Evolutionary conservation across 2,329 filamentous ascomycete species (phyloP).

Genomic region (Trichothecium roseum): DNA sequence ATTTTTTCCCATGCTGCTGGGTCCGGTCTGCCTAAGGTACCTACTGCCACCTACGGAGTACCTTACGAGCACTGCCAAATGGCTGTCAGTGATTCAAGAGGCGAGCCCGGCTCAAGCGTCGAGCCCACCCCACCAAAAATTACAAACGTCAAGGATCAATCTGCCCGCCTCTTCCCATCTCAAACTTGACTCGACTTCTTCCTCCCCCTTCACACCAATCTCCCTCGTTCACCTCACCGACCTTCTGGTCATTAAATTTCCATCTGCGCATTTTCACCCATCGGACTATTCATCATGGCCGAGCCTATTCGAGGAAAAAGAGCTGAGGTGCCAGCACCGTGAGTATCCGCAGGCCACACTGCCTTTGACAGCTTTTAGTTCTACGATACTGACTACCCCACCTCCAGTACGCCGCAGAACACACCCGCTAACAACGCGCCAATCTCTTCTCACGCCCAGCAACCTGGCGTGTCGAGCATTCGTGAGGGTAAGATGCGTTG

Average conservation of each 20-base stretch:
- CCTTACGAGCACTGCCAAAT: too few relatives aligned
- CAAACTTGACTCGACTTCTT: constrained; percentile 12
- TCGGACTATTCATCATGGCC: constrained; percentile 38
- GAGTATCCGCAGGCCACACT: constrained; percentile 22
- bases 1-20: constrained; percentile 6
- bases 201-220: constrained; percentile 13
- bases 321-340: constrained; percentile 48
- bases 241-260: constrained; percentile 1
- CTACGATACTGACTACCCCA: constrained; percentile 27
- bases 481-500: constrained; percentile 71
- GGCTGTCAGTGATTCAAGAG: constrained; percentile 8
- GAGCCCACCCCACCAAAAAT: constrained; percentile 26
- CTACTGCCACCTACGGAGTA: too few relatives aligned
- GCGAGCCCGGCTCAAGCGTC: constrained; percentile 13
- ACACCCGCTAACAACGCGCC: constrained; percentile 92
- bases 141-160: constrained; percentile 21
- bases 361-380: constrained; percentile 4
- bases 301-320: constrained; percentile 56
- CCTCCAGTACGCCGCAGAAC: constrained; percentile 87
- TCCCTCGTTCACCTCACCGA: constrained; percentile 8
- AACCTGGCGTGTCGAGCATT: constrained; percentile 88
- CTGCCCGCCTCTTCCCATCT: constrained; percentile 18
- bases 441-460: constrained; percentile 94
- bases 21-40: too few relatives aligned
- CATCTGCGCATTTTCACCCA: not conserved